These are phyloP conservation scores for Vaccinium myrtillus DNA, from an alignment of 148 eudicot species.

Conservation along the genomic window DNA sequence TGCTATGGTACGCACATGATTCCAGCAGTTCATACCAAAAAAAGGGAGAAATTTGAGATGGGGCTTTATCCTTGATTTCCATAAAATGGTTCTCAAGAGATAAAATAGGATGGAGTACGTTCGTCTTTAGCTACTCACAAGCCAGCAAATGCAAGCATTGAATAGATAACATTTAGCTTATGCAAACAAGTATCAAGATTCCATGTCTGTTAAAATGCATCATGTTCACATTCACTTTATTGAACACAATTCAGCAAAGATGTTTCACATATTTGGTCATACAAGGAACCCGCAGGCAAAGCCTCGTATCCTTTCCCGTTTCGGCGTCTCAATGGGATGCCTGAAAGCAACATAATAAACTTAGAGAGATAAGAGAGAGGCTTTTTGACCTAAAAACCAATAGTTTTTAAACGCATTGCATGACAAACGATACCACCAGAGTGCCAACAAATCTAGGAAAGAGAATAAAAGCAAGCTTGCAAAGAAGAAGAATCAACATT, in stretches of 20 bases:
- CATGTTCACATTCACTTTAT: conserved; percentile 13
- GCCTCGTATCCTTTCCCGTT: not conserved
- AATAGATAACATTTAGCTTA: not conserved
- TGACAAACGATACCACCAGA: not conserved
- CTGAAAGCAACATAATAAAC: conserved; percentile 18
- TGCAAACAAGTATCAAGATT: conserved; percentile 6
- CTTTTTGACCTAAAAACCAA: not conserved
- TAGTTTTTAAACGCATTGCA: not conserved
- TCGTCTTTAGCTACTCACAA: not conserved
- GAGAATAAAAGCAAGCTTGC: not conserved
- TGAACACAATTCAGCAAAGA: conserved; percentile 14
- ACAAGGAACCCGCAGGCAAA: not conserved
- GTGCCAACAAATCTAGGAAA: not conserved
- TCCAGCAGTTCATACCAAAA: not conserved
- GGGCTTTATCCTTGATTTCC: not conserved
- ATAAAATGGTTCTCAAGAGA: not conserved
- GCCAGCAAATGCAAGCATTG: not conserved
- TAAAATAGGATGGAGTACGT: not conserved
- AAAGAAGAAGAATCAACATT: not conserved
- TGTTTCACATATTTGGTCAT: not conserved
- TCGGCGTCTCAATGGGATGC: conserved; percentile 24
- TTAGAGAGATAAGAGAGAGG: conserved; percentile 6
- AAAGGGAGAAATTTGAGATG: no score
- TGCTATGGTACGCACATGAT: not conserved
- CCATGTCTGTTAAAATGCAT: not conserved